Evolutionary conservation across 2,329 filamentous ascomycete genomes (phyloP).

Genomic region (Metarhizium humberi): DNA sequence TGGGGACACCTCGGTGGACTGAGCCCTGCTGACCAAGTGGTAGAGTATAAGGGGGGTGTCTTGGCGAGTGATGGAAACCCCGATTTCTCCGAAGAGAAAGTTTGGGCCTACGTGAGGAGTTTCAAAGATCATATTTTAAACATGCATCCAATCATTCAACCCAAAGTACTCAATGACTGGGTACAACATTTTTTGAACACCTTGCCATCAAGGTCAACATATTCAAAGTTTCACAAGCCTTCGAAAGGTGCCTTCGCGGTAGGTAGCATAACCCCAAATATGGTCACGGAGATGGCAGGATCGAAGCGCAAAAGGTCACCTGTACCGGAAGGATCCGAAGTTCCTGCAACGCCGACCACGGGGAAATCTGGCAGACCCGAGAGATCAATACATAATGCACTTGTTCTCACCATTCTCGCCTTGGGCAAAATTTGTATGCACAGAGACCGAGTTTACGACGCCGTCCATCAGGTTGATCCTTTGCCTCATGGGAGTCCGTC

Average conservation of each 20-base stretch:
- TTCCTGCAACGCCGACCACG: constrained; percentile 18
- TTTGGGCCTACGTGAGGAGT: constrained; percentile 44
- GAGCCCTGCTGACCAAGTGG: constrained; percentile 30
- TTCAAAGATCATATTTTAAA: constrained; percentile 54
- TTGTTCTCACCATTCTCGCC: constrained; percentile 75
- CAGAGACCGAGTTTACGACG: constrained; percentile 45
- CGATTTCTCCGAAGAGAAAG: constrained; percentile 41
- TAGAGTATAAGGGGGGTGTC: constrained; percentile 28
- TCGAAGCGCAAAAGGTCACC: constrained; percentile 50
- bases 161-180: constrained; percentile 41
- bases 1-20: constrained; percentile 51
- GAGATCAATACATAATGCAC: constrained; percentile 66
- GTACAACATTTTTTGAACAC: constrained; percentile 42
- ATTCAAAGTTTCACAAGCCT: constrained; percentile 17
- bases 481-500: constrained; percentile 25
- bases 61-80: constrained; percentile 38
- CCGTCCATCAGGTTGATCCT: constrained; percentile 33
- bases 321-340: constrained; percentile 23
- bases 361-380: constrained; percentile 41
- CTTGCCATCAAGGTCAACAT: constrained; percentile 24
- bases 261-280: constrained; percentile 13
- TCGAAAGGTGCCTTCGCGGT: constrained; percentile 24
- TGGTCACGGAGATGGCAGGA: constrained; percentile 20
- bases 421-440: constrained; percentile 71
- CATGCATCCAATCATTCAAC: constrained; percentile 55